Conservation (phyloP, 1,284 basidiomycete species). For the Trichosporon sp. region DNA sequence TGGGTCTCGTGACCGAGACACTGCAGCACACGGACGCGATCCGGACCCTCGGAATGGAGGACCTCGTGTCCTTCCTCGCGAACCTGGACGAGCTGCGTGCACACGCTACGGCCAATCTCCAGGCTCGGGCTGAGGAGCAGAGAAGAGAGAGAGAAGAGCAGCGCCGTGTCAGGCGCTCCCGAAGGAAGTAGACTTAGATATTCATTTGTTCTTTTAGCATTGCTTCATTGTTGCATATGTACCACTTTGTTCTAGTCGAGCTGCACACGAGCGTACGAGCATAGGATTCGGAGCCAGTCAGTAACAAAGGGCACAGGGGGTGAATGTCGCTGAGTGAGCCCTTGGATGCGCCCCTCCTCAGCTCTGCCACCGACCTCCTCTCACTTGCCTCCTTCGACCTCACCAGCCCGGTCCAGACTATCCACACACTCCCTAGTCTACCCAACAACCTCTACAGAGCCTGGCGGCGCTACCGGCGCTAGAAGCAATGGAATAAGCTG, state of each 20-base stretch:
- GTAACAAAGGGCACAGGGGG: too few species aligned
- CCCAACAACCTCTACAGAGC: too few species aligned
- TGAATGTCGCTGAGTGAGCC: too few species aligned
- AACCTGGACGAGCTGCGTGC: constrained; percentile 39
- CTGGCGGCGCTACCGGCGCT: too few species aligned
- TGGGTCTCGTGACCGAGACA: constrained; percentile 41
- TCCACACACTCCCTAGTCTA: too few species aligned
- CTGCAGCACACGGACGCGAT: constrained; percentile 32
- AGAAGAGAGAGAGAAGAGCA: constrained; percentile 18
- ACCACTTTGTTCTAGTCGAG: not conserved
- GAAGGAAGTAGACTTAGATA: not conserved
- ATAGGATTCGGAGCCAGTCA: too few species aligned
- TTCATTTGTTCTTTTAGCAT: constrained; percentile 5
- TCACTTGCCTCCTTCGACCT: too few species aligned
- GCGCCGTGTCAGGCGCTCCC: not conserved
- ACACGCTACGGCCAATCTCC: constrained; percentile 31
- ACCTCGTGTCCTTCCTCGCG: constrained; percentile 35
- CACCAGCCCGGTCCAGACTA: too few species aligned
- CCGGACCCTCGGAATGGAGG: constrained; percentile 42
- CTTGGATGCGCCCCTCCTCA: too few species aligned
- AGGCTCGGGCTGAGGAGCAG: constrained; percentile 20
- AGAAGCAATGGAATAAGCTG: not conserved
- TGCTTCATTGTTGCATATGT: constrained; percentile 9
- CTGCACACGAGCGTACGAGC: too few species aligned
- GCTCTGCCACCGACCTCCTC: too few species aligned